Percentiles rank a stretch among this genome's conserved stretches.
These are phyloP conservation scores for Cucumis cinereus DNA, from an alignment of 306 rosid species.

Conservation along the genomic window DNA sequence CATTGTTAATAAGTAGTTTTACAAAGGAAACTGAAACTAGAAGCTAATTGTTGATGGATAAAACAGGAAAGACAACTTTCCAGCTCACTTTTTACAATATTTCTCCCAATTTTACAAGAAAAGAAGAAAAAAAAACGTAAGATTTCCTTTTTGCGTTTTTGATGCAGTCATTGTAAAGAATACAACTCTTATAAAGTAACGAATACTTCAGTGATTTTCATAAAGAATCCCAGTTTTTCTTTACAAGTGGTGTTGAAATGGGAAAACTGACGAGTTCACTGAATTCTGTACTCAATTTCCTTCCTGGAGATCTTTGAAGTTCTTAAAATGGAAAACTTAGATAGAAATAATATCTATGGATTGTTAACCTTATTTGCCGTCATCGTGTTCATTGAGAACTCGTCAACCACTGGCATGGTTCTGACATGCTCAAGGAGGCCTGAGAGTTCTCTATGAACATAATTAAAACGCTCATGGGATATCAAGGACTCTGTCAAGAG, in stretches of 20 bases:
- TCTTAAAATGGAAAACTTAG: background rate
- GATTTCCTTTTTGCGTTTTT: background rate
- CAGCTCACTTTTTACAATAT: background rate
- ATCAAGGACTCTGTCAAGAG: conserved; percentile 40
- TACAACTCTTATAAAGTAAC: background rate
- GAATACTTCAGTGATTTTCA: background rate
- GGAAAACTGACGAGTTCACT: background rate
- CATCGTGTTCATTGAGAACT: conserved; percentile 19
- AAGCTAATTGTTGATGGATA: background rate
- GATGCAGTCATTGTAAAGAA: background rate
- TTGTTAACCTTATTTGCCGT: conserved; percentile 20
- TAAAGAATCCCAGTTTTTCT: background rate
- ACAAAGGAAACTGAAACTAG: background rate
- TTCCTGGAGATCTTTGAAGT: background rate
- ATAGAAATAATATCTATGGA: background rate
- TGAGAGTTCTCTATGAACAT: conserved; percentile 32
- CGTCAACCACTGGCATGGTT: conserved; percentile 36
- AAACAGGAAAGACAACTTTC: background rate
- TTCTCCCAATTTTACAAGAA: background rate
- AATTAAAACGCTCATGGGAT: conserved; percentile 31
- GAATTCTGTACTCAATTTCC: background rate
- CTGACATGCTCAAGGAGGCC: conserved; percentile 42
- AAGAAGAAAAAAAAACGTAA: background rate
- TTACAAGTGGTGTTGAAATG: background rate
- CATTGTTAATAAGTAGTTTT: background rate